Evolutionary conservation across 805 yeast species (phyloP).

Genomic region (Cyberlindnera maclurae): DNA sequence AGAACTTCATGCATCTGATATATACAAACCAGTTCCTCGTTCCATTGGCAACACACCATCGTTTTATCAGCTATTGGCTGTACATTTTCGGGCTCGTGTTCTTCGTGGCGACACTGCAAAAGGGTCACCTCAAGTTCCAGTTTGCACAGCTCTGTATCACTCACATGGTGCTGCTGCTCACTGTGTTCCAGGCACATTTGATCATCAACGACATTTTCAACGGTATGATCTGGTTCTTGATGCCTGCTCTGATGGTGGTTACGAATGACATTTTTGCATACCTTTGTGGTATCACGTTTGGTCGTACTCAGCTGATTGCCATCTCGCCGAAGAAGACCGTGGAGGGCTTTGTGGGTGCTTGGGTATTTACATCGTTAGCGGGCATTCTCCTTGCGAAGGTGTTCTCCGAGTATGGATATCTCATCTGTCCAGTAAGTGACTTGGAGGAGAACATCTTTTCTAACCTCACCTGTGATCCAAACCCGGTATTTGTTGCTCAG

Average conservation of each 20-base stretch:
- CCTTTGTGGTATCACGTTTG: slow-evolving; percentile 94
- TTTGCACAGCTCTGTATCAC: slow-evolving; percentile 91
- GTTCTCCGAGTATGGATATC: slow-evolving; percentile 58
- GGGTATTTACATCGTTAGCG: slow-evolving; percentile 83
- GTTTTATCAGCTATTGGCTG: slow-evolving; percentile 73
- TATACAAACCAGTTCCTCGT: slow-evolving; percentile 46
- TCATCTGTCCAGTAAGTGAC: slow-evolving; percentile 82
- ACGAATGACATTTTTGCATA: slow-evolving; percentile 95
- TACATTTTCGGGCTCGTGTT: slow-evolving; percentile 84
- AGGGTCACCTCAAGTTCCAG: slow-evolving; percentile 85
- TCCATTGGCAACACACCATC: slow-evolving; percentile 69
- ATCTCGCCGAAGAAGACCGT: slow-evolving; percentile 96
- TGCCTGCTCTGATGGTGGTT: slow-evolving; percentile 88
- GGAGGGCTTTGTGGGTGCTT: slow-evolving; percentile 96
- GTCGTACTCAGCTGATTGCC: slow-evolving; percentile 83
- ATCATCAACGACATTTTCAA: slow-evolving; percentile 82
- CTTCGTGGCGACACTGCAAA: slow-evolving; percentile 83
- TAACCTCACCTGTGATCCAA: slow-evolving; percentile 66
- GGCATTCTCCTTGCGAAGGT: slow-evolving; percentile 61
- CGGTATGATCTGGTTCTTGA: slow-evolving; percentile 90
- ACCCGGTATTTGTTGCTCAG: slow-evolving; percentile 85
- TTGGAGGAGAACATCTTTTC: slow-evolving; percentile 55
- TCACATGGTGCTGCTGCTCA: slow-evolving; percentile 85
- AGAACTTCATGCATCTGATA: slow-evolving; percentile 51
- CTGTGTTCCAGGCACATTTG: slow-evolving; percentile 90